Percentiles rank a stretch among this genome's conserved stretches.
phyloP scores from a whole-genome alignment of 352 stramenopile species.

The Phytophthora sojae region DNA sequence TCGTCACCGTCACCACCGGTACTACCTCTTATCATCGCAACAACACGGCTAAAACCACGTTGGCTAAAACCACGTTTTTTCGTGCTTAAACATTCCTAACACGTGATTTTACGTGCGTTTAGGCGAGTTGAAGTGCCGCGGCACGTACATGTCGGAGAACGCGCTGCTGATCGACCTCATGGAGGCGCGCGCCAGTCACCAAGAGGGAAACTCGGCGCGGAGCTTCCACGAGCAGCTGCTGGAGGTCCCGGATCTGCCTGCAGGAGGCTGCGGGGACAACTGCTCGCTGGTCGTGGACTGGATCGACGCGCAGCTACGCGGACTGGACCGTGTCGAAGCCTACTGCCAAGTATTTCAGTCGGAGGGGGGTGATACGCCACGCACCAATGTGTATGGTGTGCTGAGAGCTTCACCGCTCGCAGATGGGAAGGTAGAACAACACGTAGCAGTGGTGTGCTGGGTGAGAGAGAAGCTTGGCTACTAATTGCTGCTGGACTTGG shows the following conservation, averaged over 20 bases:
- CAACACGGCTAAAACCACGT: background rate
- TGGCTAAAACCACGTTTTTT: no score
- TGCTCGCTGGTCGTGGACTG: constrained; percentile 62
- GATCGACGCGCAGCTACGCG: constrained; percentile 61
- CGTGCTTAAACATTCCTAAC: background rate
- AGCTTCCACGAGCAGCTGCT: constrained; percentile 50
- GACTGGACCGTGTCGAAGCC: constrained; percentile 64
- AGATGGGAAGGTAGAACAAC: constrained; percentile 69
- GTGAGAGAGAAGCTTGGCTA: background rate
- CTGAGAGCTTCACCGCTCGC: constrained; percentile 74
- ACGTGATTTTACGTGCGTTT: background rate
- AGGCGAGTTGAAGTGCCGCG: constrained; percentile 83
- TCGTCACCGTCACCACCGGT: constrained; percentile 81
- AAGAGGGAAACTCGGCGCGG: constrained; percentile 42
- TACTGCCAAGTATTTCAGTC: constrained; percentile 65
- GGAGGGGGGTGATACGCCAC: constrained; percentile 13
- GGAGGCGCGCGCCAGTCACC: constrained; percentile 49
- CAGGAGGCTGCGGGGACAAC: constrained; percentile 49
- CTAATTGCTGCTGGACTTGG: background rate
- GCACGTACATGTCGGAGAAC: constrained; percentile 92
- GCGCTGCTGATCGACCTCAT: constrained; percentile 85
- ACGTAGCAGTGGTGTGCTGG: background rate
- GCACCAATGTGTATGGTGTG: constrained; percentile 84
- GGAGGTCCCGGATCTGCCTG: constrained; percentile 40
- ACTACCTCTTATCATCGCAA: background rate